phyloP scores from a whole-genome alignment of 306 rosid genomes.

The Clitoria ternatea region DNA sequence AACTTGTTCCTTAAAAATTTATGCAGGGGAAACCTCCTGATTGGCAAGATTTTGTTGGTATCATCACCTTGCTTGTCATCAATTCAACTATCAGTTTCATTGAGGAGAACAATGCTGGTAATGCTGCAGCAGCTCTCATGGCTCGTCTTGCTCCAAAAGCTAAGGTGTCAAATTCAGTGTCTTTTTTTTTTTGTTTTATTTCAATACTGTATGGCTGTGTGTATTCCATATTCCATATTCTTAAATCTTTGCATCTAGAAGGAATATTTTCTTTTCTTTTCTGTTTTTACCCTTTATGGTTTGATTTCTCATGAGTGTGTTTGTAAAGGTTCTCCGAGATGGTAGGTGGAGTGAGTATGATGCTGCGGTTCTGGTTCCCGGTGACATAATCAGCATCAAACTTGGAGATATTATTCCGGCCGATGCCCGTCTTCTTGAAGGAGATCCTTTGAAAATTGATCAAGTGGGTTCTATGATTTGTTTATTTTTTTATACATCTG shows the following conservation, averaged over 20 bases:
- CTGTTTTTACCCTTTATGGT: neutral
- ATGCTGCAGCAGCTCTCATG: slow-evolving; percentile 99
- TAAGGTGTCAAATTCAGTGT: slow-evolving; percentile 51
- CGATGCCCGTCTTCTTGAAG: slow-evolving; percentile 96
- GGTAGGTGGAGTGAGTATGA: slow-evolving; percentile 96
- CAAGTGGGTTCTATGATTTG: slow-evolving; percentile 46
- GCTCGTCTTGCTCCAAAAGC: slow-evolving; percentile 98
- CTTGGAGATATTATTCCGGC: slow-evolving; percentile 94
- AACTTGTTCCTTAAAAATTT: neutral
- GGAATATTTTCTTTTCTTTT: neutral
- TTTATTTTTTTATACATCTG: neutral
- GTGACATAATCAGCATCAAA: slow-evolving; percentile 85
- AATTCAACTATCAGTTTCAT: slow-evolving; percentile 97
- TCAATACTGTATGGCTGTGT: neutral
- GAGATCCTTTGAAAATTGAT: slow-evolving; percentile 95
- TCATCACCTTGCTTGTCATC: slow-evolving; percentile 82
- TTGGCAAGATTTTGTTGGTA: slow-evolving; percentile 99
- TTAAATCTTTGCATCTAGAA: slow-evolving; percentile 7
- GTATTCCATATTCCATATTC: slow-evolving; percentile 1
- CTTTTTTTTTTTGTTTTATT: neutral
- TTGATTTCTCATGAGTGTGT: slow-evolving; percentile 21
- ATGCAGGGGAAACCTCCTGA: slow-evolving; percentile 89
- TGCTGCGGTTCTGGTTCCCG: slow-evolving; percentile 79
- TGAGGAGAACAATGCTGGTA: slow-evolving; percentile 97
- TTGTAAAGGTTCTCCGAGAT: slow-evolving; percentile 85